These are phyloP conservation scores for Podospora tetraspora DNA, from an alignment of 495 filamentous ascomycete genomes.

Conservation along the genomic window DNA sequence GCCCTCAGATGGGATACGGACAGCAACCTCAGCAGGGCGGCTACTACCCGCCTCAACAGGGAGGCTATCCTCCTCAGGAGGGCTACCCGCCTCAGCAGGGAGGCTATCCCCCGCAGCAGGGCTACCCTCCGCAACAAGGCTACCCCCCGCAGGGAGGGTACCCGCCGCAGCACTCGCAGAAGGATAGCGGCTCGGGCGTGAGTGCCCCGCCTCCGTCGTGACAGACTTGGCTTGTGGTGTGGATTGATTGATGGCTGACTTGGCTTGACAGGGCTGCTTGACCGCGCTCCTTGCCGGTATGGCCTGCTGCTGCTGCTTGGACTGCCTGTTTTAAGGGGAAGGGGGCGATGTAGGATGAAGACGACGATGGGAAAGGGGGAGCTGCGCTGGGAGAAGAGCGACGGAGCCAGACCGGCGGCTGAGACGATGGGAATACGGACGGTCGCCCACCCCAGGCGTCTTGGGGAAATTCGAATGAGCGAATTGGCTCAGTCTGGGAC, in stretches of 20 bases:
- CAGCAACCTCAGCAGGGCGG: conserved; percentile 23
- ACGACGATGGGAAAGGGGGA: not conserved
- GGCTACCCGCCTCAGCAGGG: conserved; percentile 22
- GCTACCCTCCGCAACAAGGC: not conserved
- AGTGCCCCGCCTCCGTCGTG: not conserved
- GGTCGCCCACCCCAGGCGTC: not conserved
- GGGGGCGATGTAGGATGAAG: not conserved
- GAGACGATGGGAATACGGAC: not conserved
- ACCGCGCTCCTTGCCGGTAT: conserved; percentile 34
- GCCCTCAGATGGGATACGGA: conserved; percentile 41
- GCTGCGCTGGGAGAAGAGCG: not conserved
- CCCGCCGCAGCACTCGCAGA: conserved; percentile 23
- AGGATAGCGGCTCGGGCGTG: conserved; percentile 21
- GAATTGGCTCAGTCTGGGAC: not conserved
- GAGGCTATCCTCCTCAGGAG: conserved; percentile 20
- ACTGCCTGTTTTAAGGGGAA: conserved; percentile 38
- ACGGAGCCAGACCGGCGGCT: not conserved
- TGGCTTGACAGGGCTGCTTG: conserved; percentile 26
- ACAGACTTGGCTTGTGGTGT: not conserved
- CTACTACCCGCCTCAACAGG: conserved; percentile 8
- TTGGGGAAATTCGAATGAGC: not conserved
- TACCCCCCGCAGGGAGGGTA: conserved; percentile 23
- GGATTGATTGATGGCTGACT: not conserved
- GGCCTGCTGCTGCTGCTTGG: conserved; percentile 48
- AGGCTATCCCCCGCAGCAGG: conserved; percentile 21